phyloP scores from a whole-genome alignment of 441 rosid species.

The Metrosideros polymorpha region DNA sequence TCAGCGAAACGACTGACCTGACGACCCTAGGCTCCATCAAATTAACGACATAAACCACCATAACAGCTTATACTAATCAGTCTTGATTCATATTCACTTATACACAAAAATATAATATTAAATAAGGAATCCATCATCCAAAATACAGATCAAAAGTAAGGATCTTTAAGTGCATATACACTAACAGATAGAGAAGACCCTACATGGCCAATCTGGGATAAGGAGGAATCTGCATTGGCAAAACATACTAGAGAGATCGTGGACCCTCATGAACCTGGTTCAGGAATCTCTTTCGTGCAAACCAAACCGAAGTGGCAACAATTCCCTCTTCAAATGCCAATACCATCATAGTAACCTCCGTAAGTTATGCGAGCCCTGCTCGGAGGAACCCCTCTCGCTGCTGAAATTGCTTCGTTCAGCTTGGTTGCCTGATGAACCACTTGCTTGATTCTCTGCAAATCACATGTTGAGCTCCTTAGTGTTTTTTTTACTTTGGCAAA shows the following conservation, averaged over 20 bases:
- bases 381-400: conserved; percentile 54
- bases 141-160: not conserved
- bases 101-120: not conserved
- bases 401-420: conserved; percentile 63
- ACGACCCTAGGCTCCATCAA: not conserved
- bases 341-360: conserved; percentile 65
- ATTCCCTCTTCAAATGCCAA: not conserved
- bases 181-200: not conserved
- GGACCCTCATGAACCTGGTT: not conserved
- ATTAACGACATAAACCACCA: not conserved
- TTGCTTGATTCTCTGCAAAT: conserved; percentile 55
- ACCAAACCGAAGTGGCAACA: not conserved
- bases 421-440: conserved; percentile 55
- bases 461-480: not conserved
- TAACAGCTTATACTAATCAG: not conserved
- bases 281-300: not conserved
- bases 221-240: not conserved
- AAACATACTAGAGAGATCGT: not conserved
- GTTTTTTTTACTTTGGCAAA: not conserved
- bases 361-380: conserved; percentile 58
- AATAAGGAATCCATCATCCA: not conserved
- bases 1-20: not conserved
- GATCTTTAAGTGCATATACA: not conserved
- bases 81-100: not conserved
- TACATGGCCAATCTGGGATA: not conserved